Evolutionary conservation across 1,139 yeast genomes (phyloP), one percentile per base, ranked within the genome.

Genomic region (Saccharomyces hybrid): DNA sequence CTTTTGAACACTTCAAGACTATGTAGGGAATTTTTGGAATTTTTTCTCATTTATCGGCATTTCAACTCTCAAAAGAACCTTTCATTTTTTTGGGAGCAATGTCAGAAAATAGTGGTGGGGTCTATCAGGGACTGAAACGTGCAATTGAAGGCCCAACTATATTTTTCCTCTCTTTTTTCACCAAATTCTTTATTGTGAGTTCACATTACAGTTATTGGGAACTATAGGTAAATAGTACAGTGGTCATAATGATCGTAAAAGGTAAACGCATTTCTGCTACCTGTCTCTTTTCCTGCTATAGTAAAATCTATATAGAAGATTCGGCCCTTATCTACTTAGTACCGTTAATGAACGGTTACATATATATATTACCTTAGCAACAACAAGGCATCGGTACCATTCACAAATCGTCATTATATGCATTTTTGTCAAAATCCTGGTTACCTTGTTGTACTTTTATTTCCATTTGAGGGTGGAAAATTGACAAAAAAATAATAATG

Each of bases 11-110:
- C 63, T 61, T 57, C 60, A 65, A 64, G 63, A 63, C 61, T 61
- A 69, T 69, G 71, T 58, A 71, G 76, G 75, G 77, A 73, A 73
- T 73, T 74, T 73, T 73, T 73, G 76, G 76, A 69, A 64, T 59
- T 51, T 50, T 56, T 54, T 47, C 23, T 30, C 30, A 47, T 47
- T 6, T 47, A 32, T 5, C 38, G 38, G 14, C 7, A 32, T 32
- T 32, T 32, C 0, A 32, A 32, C 38, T 32, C 14, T 32, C 38
- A 32, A 32, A 32, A 32, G 38, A 13, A 32, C 38, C 1, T 32
- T 32, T 32, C 6, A 2, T 16, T 32, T 32, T 16, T 16, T 32
- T 32, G 38, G 14, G 14, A 13, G 16, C 3, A 11, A 32, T 32
- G 38, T n/a, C 38, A 32, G 38, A 32, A 11, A 32, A 32, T 32